phyloP scores from a whole-genome alignment of 257 asterid genomes.

The Paulownia fortunei region DNA sequence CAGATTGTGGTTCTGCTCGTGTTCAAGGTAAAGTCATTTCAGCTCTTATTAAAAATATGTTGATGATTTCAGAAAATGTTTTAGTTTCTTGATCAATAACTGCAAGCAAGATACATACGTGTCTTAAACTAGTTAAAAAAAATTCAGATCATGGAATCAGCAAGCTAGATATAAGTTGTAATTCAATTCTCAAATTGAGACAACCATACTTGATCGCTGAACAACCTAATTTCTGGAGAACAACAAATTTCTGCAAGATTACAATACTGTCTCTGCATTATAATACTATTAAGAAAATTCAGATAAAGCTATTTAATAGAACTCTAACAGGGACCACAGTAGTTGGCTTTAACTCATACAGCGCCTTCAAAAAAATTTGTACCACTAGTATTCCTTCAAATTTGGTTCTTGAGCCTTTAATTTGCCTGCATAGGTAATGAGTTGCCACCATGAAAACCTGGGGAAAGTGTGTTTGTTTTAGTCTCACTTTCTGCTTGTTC shows the following conservation, averaged over 20 bases:
- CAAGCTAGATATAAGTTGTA: not conserved
- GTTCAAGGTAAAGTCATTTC: conserved; percentile 69
- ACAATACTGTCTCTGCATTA: no score
- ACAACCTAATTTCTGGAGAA: not conserved
- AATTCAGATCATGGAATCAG: not conserved
- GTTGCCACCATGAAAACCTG: not conserved
- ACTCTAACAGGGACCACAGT: not conserved
- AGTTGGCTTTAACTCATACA: not conserved
- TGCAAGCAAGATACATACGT: not conserved
- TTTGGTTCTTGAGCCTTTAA: not conserved
- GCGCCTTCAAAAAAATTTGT: not conserved
- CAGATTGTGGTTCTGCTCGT: conserved; percentile 95
- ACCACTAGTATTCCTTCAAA: not conserved
- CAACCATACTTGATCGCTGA: not conserved
- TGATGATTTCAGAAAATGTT: not conserved
- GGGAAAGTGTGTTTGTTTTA: not conserved
- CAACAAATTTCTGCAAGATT: no score
- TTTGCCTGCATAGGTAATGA: not conserved
- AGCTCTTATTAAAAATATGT: not conserved
- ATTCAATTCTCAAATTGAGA: no score
- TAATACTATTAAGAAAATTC: not conserved
- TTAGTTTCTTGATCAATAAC: not conserved
- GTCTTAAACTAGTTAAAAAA: not conserved
- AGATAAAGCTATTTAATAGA: not conserved
- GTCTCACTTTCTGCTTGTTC: not conserved